Evolutionary conservation across 2,329 filamentous ascomycete species (phyloP), one percentile per base, ranked within the genome.

Genomic region (Colletotrichum neosansevieriae): DNA sequence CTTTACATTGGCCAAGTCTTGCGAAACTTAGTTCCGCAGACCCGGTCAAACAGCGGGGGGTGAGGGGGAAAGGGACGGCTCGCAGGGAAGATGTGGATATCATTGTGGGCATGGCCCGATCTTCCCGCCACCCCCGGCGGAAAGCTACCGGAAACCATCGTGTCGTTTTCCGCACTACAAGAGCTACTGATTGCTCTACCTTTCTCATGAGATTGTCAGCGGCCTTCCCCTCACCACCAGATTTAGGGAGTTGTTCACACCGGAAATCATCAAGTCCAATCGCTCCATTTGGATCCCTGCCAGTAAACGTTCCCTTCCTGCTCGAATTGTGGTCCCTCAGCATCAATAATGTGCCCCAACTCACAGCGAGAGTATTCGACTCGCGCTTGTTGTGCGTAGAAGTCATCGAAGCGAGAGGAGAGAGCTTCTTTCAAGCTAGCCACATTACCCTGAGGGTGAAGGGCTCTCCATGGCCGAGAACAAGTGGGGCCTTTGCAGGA

Each of bases 401-500:
- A 89, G 0, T 63, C 68, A 73, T 90, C 86, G 56, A 82, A 89
- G 0, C 73, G 73, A 0, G 76, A 54, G 3, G 76, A 71, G 58
- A 89, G 76, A 0, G 88, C 88, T 19, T 88, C 85, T 1, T 73
- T 73, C 4, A 90, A 76, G 17, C 75, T 85, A 40, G 74, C 75
- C 2, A 90, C 87, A 61, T 83, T 75, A 0, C 85, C 85, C 3
- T 76, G 77, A 0, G 87, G 86, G 71, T 89, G 87, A 11, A 90
- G 78, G 1, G 82, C 80, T 5, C 76, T 74, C 88, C 88, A 91
- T 0, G 88, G 88, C 36, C 81, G 76, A 4, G 82, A 77, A 73
- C 88, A 90, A 0, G 81, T 80, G 2, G 76, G 71, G 2, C 81
- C 85, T 73, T 85, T 84, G 79, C 88, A 90, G 1, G 86, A 86